Base-by-base conservation (phyloP, 140 eudicot species). In the Oenanthe javanica region DNA sequence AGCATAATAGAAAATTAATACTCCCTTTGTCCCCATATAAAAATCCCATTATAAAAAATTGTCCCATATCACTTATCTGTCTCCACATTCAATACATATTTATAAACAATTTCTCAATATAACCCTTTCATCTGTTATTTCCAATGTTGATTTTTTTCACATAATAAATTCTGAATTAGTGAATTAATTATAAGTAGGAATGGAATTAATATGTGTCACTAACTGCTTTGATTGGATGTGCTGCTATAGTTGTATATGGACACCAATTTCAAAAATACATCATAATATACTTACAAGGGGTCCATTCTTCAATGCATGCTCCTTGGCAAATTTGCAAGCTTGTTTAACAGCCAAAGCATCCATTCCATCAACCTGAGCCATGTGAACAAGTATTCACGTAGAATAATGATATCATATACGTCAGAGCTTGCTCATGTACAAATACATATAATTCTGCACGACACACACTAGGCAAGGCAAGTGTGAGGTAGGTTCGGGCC, bases 251-350 rank as follows among this genome's bases (percentile, higher is more conserved):
- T 59, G 14, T 12, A 61, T n/a, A 61, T 7, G 69, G 31, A n/a
- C 1, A 59, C 31, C 13, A 2, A 59, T n/a, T 61, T 0, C 9
- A 2, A 25, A 11, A 25, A 64, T 2, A 66, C 4, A 11, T 25
- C 18, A 67, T 67, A 12, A 46, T 73, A 42, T 48, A 87, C 97
- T 89, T 77, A 92, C 99, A 84, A 92, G 87, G 57, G 99, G 99
- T 66, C 99, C 99, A 79, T 95, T 95, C 91, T 95, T 95, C 83
- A 95, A 81, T 52, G 89, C 97, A 79, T 95, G 90, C 81, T 92
- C 97, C 93, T 95, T 95, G 9, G 99, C 99, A 88, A 92, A 95
- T 81, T 84, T 91, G 89, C 97, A 92, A 82, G 99, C 99, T 86
- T 95, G 97, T 85, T 95, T 95, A 74, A 95, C 99, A 45, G 97